Conservation (phyloP, 2,329 filamentous ascomycete species). For the Pyricularia sp. region DNA sequence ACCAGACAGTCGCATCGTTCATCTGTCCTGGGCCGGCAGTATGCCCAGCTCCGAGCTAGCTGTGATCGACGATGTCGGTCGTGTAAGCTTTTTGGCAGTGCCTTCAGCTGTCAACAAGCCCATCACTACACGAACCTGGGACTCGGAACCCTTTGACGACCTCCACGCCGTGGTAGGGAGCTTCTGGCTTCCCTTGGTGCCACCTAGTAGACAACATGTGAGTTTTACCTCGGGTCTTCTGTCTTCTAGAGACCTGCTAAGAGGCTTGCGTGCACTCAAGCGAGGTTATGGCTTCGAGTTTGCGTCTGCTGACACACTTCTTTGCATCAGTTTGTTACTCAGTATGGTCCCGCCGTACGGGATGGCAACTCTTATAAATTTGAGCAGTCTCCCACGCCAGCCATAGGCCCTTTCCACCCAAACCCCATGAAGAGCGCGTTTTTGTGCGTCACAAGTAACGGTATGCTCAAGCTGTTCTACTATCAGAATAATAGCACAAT, state of each 20-base stretch:
- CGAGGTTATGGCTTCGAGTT: background rate
- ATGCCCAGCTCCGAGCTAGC: conserved; percentile 63
- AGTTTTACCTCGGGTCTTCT: background rate
- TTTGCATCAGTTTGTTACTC: conserved; percentile 30
- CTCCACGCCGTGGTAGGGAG: conserved; percentile 70
- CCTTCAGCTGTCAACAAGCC: conserved; percentile 66
- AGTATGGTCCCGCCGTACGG: conserved; percentile 55
- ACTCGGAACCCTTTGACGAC: conserved; percentile 64
- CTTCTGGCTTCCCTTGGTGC: conserved; percentile 68
- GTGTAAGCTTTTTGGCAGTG: conserved; percentile 66
- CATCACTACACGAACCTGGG: conserved; percentile 49
- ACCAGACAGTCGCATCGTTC: conserved; percentile 59
- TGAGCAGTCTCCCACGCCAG: conserved; percentile 54
- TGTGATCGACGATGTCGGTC: conserved; percentile 69
- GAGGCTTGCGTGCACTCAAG: background rate
- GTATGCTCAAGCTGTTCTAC: conserved; percentile 67
- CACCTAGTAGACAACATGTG: conserved; percentile 26
- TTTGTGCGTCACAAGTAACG: conserved; percentile 66
- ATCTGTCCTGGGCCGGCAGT: conserved; percentile 64
- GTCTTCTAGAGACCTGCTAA: conserved; percentile 7
- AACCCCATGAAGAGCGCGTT: conserved; percentile 62
- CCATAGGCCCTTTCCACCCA: conserved; percentile 65
- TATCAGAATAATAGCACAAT: conserved; percentile 64
- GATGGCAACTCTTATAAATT: conserved; percentile 58
- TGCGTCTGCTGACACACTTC: background rate